Conservation (phyloP, 768 basidiomycete species). For the Phylloporus arenicola region DNA sequence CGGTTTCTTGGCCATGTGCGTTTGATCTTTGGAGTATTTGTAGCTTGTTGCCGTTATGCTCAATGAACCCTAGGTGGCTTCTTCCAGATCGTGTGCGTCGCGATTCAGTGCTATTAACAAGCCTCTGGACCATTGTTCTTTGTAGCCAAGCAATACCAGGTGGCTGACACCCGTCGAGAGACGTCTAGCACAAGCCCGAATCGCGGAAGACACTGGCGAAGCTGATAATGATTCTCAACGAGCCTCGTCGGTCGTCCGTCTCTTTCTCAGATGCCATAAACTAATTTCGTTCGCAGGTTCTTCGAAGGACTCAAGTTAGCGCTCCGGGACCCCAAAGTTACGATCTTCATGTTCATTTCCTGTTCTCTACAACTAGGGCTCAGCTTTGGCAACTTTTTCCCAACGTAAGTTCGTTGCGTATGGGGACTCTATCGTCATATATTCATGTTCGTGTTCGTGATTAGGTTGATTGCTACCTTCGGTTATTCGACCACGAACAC, state of each 20-base stretch:
- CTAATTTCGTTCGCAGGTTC: conserved; percentile 4
- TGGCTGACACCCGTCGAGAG: conserved; percentile 50
- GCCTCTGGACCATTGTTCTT: neutral
- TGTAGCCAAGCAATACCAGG: conserved; percentile 56
- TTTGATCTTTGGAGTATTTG: neutral
- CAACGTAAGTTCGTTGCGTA: conserved; percentile 32
- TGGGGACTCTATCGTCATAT: neutral
- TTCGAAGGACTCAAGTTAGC: conserved; percentile 41
- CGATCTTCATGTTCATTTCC: conserved; percentile 49
- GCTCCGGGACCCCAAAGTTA: conserved; percentile 50
- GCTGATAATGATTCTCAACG: conserved; percentile 52
- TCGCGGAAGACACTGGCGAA: conserved; percentile 65
- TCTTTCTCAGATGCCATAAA: neutral
- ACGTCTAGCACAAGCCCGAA: conserved; percentile 56
- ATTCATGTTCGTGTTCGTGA: neutral
- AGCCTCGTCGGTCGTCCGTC: conserved; percentile 41
- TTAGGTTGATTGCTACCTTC: conserved; percentile 53
- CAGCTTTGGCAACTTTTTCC: conserved; percentile 60
- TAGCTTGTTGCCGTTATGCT: neutral
- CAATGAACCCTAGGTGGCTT: conserved; percentile 39
- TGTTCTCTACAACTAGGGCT: conserved; percentile 51
- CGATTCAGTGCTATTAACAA: neutral
- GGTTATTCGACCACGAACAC: conserved; percentile 58
- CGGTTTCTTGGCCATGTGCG: conserved; percentile 50
- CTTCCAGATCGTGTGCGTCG: conserved; percentile 54